These are phyloP conservation scores for Glarea lozoyensis DNA, from an alignment of 495 filamentous ascomycete genomes.

Conservation along the genomic window DNA sequence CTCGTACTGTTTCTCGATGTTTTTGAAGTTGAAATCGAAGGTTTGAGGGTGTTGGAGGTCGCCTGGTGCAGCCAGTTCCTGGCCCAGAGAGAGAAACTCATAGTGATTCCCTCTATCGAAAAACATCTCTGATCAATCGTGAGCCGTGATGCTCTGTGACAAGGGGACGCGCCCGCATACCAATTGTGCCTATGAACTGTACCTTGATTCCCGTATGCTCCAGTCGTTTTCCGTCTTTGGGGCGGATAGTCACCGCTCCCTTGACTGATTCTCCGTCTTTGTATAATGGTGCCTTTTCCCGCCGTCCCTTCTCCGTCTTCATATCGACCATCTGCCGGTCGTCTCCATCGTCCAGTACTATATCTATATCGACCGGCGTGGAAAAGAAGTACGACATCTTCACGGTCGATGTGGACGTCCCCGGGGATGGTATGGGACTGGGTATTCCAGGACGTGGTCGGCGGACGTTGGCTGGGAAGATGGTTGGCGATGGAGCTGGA, in stretches of 20 bases:
- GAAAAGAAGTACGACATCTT: constrained; percentile 97
- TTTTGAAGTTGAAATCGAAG: constrained; percentile 99
- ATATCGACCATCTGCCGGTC: constrained; percentile 92
- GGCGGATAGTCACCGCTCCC: constrained; percentile 84
- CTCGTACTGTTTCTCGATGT: constrained; percentile 99
- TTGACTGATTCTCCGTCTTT: constrained; percentile 98
- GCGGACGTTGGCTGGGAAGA: no score
- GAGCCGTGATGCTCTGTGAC: no score
- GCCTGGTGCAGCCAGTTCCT: constrained; percentile 91
- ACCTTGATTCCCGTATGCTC: constrained; percentile 99
- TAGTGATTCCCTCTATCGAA: constrained; percentile 99
- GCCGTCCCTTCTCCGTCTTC: constrained; percentile 93
- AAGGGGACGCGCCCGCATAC: constrained; percentile 41
- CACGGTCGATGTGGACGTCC: no score
- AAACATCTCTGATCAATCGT: constrained; percentile 78
- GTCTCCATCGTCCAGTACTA: constrained; percentile 91
- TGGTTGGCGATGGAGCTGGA: no score
- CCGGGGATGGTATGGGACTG: no score
- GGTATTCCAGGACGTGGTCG: no score
- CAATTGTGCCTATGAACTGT: constrained; percentile 98
- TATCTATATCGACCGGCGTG: constrained; percentile 96
- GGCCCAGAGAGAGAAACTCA: constrained; percentile 93
- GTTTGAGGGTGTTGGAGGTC: constrained; percentile 98
- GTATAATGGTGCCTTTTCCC: constrained; percentile 93
- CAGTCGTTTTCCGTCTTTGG: constrained; percentile 96